These are phyloP conservation scores for Talaromyces sp. DNA, from an alignment of 2,329 filamentous ascomycete genomes.

Conservation along the genomic window DNA sequence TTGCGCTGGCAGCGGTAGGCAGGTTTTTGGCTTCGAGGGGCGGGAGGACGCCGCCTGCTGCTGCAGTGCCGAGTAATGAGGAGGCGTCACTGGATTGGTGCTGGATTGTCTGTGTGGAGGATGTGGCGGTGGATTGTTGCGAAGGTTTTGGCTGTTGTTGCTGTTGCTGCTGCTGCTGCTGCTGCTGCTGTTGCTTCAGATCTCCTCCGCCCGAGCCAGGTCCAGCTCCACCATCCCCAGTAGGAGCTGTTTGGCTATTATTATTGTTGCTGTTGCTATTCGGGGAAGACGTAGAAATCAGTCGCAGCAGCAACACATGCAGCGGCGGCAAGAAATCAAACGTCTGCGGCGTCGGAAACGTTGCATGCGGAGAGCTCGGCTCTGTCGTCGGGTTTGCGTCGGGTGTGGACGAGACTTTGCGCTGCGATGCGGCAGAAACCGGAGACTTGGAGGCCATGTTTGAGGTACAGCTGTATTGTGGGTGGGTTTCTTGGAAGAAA, in stretches of 20 bases:
- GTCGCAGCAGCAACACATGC: constrained; percentile 68
- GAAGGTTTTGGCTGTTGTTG: constrained; percentile 31
- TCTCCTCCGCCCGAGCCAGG: background rate
- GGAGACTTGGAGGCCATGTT: constrained; percentile 33
- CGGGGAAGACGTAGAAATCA: constrained; percentile 44
- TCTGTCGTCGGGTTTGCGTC: constrained; percentile 27
- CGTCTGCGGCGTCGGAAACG: constrained; percentile 69
- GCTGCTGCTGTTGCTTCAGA: background rate
- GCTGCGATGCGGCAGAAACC: constrained; percentile 34
- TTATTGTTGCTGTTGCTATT: background rate
- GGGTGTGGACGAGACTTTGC: constrained; percentile 27
- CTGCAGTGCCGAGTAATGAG: constrained; percentile 17
- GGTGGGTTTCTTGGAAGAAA: background rate
- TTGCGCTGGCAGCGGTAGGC: constrained; percentile 66
- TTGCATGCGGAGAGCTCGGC: constrained; percentile 42
- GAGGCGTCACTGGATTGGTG: constrained; percentile 20
- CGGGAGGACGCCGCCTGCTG: constrained; percentile 28
- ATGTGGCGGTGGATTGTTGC: constrained; percentile 6
- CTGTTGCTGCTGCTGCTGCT: constrained; percentile 30
- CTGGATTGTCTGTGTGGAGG: constrained; percentile 12
- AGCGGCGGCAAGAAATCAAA: constrained; percentile 84
- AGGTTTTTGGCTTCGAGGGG: constrained; percentile 68
- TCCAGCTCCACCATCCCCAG: background rate
- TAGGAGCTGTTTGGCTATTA: background rate
- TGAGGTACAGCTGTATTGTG: background rate